Percentiles rank a stretch among this genome's conserved stretches.
These are phyloP conservation scores for Gaertneriomyces sp. DNA, from an alignment of 192 early-diverging fungal species.

Conservation along the genomic window DNA sequence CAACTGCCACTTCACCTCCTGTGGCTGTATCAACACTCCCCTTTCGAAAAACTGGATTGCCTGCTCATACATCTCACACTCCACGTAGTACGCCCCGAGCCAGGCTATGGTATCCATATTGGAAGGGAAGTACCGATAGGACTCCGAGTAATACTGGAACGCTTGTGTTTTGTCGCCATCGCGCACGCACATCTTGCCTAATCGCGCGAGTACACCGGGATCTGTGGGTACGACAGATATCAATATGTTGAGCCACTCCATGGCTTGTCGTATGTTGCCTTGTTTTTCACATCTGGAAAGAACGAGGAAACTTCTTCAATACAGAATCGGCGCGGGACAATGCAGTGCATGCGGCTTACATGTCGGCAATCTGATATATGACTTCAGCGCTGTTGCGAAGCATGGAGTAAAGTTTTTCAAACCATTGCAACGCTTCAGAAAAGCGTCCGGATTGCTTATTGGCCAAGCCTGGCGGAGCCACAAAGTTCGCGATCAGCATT, in stretches of 20 bases:
- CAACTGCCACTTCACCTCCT: conserved; percentile 55
- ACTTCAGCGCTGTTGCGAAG: conserved; percentile 55
- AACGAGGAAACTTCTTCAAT: neutral
- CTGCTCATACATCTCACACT: conserved; percentile 60
- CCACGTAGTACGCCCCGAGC: conserved; percentile 62
- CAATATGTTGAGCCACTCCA: conserved; percentile 63
- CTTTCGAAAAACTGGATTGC: conserved; percentile 59
- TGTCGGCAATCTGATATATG: conserved; percentile 60
- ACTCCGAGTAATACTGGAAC: conserved; percentile 63
- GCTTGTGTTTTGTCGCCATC: conserved; percentile 58
- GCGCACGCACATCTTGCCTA: conserved; percentile 49
- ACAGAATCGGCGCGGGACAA: neutral
- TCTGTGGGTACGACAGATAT: conserved; percentile 61
- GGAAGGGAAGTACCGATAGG: conserved; percentile 57
- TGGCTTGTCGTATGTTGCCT: conserved; percentile 45
- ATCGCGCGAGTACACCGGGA: conserved; percentile 47
- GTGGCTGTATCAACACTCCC: conserved; percentile 47
- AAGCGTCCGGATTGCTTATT: conserved; percentile 42
- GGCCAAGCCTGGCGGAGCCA: conserved; percentile 34
- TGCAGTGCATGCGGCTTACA: conserved; percentile 30
- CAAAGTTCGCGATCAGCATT: neutral
- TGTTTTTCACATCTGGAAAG: conserved; percentile 46
- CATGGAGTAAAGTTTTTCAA: conserved; percentile 57
- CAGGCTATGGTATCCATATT: conserved; percentile 55
- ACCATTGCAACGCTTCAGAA: conserved; percentile 46